These are phyloP conservation scores for Neofusicoccum cordaticola DNA, from an alignment of 2,329 filamentous ascomycete genomes.

Conservation along the genomic window DNA sequence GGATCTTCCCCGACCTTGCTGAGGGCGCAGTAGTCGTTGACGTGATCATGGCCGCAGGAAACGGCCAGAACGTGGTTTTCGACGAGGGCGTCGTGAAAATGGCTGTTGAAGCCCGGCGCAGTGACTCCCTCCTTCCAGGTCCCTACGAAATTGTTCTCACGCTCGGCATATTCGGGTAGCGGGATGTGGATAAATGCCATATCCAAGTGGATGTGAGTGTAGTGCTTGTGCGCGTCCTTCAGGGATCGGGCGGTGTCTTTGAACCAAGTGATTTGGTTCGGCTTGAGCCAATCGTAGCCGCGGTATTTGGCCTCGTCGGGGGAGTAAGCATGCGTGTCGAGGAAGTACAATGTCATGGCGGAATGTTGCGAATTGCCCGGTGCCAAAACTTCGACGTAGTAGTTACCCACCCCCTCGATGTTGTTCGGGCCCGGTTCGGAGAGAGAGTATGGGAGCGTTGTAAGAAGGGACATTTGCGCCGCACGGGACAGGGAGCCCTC, in stretches of 20 bases:
- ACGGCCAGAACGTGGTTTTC: constrained; percentile 83
- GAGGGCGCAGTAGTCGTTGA: constrained; percentile 92
- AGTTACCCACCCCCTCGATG: constrained; percentile 91
- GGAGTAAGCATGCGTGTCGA: constrained; percentile 90
- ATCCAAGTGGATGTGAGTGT: constrained; percentile 90
- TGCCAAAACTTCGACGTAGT: constrained; percentile 84
- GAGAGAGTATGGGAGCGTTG: constrained; percentile 84
- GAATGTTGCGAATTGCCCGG: constrained; percentile 78
- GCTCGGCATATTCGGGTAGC: constrained; percentile 77
- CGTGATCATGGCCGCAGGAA: constrained; percentile 92
- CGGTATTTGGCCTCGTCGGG: constrained; percentile 82
- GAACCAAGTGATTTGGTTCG: constrained; percentile 94
- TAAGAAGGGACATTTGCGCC: constrained; percentile 80
- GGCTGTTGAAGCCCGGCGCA: constrained; percentile 82
- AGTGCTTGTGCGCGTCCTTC: constrained; percentile 66
- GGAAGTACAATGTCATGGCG: constrained; percentile 87
- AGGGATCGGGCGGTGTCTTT: constrained; percentile 70
- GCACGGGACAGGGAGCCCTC: constrained; percentile 76
- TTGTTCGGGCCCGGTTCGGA: constrained; percentile 78
- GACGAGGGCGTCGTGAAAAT: constrained; percentile 87
- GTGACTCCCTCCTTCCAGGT: constrained; percentile 80
- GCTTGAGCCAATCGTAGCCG: constrained; percentile 98
- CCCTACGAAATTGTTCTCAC: constrained; percentile 61
- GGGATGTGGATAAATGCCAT: constrained; percentile 98
- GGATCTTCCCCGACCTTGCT: constrained; percentile 46